Evolutionary conservation across 2,329 filamentous ascomycete genomes (phyloP).

Genomic region (Aspergillus ochraceus): DNA sequence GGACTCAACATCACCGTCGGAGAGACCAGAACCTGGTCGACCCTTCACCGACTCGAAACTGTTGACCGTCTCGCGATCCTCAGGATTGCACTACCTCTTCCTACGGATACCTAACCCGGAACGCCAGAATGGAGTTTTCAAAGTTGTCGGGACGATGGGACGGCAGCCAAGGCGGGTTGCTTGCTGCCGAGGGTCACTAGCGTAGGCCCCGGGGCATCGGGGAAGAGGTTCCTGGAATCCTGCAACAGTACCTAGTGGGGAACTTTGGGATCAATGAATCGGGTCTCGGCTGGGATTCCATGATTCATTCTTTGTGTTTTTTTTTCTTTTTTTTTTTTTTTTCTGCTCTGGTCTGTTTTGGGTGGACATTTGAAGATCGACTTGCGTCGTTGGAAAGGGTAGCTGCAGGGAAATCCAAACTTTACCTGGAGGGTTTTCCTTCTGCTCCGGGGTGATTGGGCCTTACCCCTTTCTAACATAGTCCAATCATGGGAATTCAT

Average conservation of each 20-base stretch:
- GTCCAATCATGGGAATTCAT: not conserved
- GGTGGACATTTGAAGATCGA: not conserved
- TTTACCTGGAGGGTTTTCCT: not conserved
- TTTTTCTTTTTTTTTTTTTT: not conserved
- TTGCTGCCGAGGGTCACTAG: slow-evolving; percentile 28
- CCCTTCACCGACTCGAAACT: slow-evolving; percentile 10
- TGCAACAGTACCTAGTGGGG: slow-evolving; percentile 25
- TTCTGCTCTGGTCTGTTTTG: not conserved
- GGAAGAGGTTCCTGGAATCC: slow-evolving; percentile 35
- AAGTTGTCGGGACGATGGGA: slow-evolving; percentile 12
- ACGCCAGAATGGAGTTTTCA: not conserved
- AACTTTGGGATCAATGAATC: not conserved
- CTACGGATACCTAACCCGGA: slow-evolving; percentile 2
- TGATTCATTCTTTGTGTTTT: not conserved
- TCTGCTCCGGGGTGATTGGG: not conserved
- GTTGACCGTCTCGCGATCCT: not conserved
- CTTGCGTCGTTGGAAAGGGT: slow-evolving; percentile 7
- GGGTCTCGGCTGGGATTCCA: slow-evolving; percentile 3
- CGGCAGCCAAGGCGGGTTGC: slow-evolving; percentile 17
- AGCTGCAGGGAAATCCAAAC: slow-evolving; percentile 13
- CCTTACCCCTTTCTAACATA: not conserved
- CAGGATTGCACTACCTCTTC: not conserved
- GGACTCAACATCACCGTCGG: not conserved
- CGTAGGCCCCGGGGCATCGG: slow-evolving; percentile 28
- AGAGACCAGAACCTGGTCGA: not conserved